These are phyloP conservation scores for Kewa caespitosa DNA, from an alignment of 179 eudicot species.

Conservation along the genomic window DNA sequence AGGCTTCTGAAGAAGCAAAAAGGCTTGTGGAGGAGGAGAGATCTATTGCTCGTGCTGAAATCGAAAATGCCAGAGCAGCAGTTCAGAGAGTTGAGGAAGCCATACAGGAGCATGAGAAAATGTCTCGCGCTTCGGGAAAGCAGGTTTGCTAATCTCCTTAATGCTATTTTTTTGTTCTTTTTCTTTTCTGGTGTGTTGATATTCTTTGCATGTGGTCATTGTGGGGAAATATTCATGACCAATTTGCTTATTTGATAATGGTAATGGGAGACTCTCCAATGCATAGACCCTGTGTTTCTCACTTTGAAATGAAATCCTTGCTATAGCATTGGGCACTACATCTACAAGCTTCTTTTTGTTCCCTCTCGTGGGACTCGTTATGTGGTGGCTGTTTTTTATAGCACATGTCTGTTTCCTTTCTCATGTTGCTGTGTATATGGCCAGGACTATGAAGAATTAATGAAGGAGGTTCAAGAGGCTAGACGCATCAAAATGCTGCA, in stretches of 20 bases:
- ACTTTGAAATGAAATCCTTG: background rate
- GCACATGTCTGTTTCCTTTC: slow-evolving; percentile 8
- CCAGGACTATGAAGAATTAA: slow-evolving; percentile 81
- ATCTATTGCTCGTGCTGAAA: slow-evolving; percentile 88
- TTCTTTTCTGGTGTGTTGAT: background rate
- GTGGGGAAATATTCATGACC: background rate
- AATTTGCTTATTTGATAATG: background rate
- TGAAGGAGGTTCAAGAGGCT: slow-evolving; percentile 97
- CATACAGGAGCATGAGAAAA: slow-evolving; percentile 85
- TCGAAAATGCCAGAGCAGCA: slow-evolving; percentile 90
- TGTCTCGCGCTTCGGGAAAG: slow-evolving; percentile 72
- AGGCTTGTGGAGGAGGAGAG: slow-evolving; percentile 95
- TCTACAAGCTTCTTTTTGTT: background rate
- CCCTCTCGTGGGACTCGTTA: background rate
- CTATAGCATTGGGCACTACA: no score
- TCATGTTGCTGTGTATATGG: slow-evolving; percentile 8
- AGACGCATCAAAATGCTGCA: slow-evolving; percentile 94
- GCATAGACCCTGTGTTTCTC: background rate
- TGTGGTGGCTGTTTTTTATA: background rate
- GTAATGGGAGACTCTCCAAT: background rate
- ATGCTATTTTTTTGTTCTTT: background rate
- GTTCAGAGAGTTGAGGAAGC: slow-evolving; percentile 96
- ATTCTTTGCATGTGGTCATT: background rate
- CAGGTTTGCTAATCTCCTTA: slow-evolving; percentile 45
- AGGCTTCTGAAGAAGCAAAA: slow-evolving; percentile 99